phyloP scores from a whole-genome alignment of 768 basidiomycete genomes.

The Daedaleopsis sinensis region DNA sequence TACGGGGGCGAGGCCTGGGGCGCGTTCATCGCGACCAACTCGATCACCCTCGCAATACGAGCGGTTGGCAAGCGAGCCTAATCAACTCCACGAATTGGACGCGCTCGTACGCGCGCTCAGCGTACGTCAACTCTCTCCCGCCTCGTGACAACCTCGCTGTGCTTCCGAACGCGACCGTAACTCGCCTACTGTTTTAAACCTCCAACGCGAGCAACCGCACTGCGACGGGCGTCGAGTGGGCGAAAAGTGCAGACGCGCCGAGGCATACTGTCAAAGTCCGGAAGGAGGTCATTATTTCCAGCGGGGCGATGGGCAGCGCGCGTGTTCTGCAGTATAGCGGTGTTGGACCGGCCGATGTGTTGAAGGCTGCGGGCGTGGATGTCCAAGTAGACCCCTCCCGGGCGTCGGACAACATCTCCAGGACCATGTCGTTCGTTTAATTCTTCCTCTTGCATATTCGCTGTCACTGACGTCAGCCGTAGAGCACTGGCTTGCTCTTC shows the following conservation, averaged over 20 bases:
- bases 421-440: constrained; percentile 47
- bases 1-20: constrained; percentile 54
- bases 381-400: constrained; percentile 49
- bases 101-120: constrained; percentile 64
- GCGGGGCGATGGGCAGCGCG: constrained; percentile 55
- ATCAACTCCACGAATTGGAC: too few species aligned
- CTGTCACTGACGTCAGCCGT: neutral
- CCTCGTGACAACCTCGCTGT: constrained; percentile 64
- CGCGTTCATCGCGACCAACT: constrained; percentile 55
- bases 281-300: too few species aligned
- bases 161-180: constrained; percentile 61
- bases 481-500: constrained; percentile 42
- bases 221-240: constrained; percentile 54
- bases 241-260: constrained; percentile 29
- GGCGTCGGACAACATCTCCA: constrained; percentile 65
- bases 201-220: constrained; percentile 37
- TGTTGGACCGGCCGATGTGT: constrained; percentile 56
- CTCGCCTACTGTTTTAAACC: constrained; percentile 48
- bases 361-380: constrained; percentile 48
- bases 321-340: constrained; percentile 60
- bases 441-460: neutral
- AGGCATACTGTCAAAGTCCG: constrained; percentile 49
- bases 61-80: too few species aligned
- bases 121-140: constrained; percentile 67
- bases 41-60: constrained; percentile 64